phyloP scores from a whole-genome alignment of 257 asterid genomes.

The Salvia splendens region DNA sequence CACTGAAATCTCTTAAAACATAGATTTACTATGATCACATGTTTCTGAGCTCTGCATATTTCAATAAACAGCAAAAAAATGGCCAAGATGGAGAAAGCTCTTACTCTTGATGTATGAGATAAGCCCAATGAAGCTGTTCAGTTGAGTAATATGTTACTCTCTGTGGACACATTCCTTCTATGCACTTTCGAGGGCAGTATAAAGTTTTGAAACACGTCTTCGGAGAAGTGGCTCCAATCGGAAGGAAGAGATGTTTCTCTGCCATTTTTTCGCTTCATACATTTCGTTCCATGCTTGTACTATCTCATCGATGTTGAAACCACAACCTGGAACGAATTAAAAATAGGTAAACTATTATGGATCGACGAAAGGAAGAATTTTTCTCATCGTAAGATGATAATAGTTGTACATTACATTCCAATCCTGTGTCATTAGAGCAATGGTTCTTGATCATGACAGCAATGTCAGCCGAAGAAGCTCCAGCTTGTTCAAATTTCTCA shows the following conservation, averaged over 20 bases:
- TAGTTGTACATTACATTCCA: conserved; percentile 51
- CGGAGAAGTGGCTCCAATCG: conserved; percentile 78
- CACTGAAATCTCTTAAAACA: background rate
- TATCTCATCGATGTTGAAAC: conserved; percentile 91
- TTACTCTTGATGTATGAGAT: conserved; percentile 41
- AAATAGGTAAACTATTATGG: too few species aligned
- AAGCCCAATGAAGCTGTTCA: conserved; percentile 33
- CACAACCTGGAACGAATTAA: conserved; percentile 53
- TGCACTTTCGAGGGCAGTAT: conserved; percentile 63
- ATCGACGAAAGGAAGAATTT: too few species aligned
- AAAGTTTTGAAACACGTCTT: conserved; percentile 74
- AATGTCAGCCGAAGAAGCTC: conserved; percentile 84
- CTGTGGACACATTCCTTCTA: conserved; percentile 34
- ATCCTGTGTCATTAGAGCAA: conserved; percentile 61
- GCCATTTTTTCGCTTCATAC: conserved; percentile 89
- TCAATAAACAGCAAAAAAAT: background rate
- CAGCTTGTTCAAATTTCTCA: conserved; percentile 84
- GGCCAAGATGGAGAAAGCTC: conserved; percentile 2
- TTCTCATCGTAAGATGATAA: background rate
- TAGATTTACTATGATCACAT: background rate
- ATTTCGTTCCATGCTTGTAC: conserved; percentile 96
- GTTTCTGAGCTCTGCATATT: background rate
- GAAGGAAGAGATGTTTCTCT: conserved; percentile 58
- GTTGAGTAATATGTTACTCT: conserved; percentile 18
- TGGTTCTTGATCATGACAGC: conserved; percentile 89